Base-by-base conservation (phyloP, 2,329 filamentous ascomycete genomes). In the Sporothrix sp. region DNA sequence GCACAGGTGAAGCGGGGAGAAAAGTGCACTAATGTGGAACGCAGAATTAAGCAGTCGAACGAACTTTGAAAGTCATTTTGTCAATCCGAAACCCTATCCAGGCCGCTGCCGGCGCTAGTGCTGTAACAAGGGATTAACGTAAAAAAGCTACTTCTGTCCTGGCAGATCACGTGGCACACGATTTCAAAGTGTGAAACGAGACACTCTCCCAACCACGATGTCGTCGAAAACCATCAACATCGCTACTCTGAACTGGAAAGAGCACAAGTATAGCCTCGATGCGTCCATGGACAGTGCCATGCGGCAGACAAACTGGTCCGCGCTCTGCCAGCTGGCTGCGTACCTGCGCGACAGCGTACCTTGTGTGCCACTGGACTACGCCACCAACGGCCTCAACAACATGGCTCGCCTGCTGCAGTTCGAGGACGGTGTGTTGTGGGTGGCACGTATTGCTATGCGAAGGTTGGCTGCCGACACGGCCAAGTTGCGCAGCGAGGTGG, bases 261-360 rank as follows among this genome's bases (percentile, higher is more conserved):
- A 58, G 60, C 62, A 51, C 20, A 32, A 2, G 10, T 51, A 48
- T 13, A 25, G 38, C 25, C 43, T 37, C 3, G 38, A 48, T 5
- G 48, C 48, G 3, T 44, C 52, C 14, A 13, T 44, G 42, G 38
- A 27, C 23, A 44, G 39, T 9, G 27, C 52, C 25, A 43, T 39
- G 42, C 30, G 16, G 14, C 10, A 44, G 35, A 51, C 52, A 1
- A 32, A 53, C 48, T 53, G 52, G 52, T 30, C 36, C 0, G 37
- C 20, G 32, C 52, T 53, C 37, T 53, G 52, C 32, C 28, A 23
- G 27, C 37, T 50, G 10, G 52, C 52, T 18, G 18, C 50, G n/a
- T 8, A 25, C n/a, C 44, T 48, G 10, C 37, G 20, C 9, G 33
- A 32, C 13, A 38, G 45, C 25, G 30, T 44, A n/a, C 16, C 38